Evolutionary conservation across 2,329 filamentous ascomycete species (phyloP), one percentile per base, ranked within the genome.

Genomic region (Metarhizium robertsii): DNA sequence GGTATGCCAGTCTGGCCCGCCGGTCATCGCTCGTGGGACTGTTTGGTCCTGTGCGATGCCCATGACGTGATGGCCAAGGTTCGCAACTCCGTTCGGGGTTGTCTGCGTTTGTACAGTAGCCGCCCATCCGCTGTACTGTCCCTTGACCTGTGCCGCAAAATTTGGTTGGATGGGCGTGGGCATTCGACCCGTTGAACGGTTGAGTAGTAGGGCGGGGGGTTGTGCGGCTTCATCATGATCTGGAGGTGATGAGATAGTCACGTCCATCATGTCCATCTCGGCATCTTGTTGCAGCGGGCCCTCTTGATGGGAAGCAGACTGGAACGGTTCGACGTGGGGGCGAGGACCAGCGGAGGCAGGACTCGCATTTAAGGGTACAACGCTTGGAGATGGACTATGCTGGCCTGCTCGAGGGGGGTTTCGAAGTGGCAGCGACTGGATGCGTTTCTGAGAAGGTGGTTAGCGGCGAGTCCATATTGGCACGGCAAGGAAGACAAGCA

Each of bases 131-230:
- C 77, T 75, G 60, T 73, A 75, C 60, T 75, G 76, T n/a, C 79
- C 78, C 55, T 77, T 74, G 29, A 81, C 71, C 62, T 83, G 79
- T 2, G 75, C 74, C 1, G 78, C 76, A 62, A 84, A 84, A 52
- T 69, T 79, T 57, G 78, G 77, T 60, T 83, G 76, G n/a, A 83
- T 82, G 2, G 80, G 80, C 2, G 81, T 83, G 2, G 80, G 80
- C 67, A 83, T 76, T 50, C 80, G 78, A 56, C 74, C 73, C 20
- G 71, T 71, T 49, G 70, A 30, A 18, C 42, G 40, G 30, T 55
- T 40, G 11, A 57, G 49, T 25, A 49, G 36, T 48, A 45, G 38
- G 36, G 38, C 46, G 8, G 50, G 29, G 8, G 42, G n/a, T 7
- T 11, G 34, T 51, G 30, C 53, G 18, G 61, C 60, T 50, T 61